phyloP scores from a whole-genome alignment of 768 basidiomycete genomes.

The Termitomyces titanicus region DNA sequence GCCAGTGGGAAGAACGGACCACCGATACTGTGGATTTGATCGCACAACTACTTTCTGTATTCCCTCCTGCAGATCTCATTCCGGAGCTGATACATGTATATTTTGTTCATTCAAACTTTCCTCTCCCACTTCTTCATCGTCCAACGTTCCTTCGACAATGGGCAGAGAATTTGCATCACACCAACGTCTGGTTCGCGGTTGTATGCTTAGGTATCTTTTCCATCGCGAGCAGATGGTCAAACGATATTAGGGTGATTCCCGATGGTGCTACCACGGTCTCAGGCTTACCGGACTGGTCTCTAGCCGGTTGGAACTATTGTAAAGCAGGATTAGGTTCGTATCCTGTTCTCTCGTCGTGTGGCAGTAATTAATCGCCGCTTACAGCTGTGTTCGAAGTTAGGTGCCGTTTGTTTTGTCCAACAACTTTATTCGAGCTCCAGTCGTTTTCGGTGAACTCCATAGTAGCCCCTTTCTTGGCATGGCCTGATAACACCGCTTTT shows the following conservation, averaged over 20 bases:
- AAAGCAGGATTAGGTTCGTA: slow-evolving; percentile 47
- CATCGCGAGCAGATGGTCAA: slow-evolving; percentile 61
- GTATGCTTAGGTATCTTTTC: slow-evolving; percentile 67
- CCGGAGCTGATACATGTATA: slow-evolving; percentile 59
- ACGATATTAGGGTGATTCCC: slow-evolving; percentile 55
- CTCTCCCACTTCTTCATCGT: slow-evolving; percentile 67
- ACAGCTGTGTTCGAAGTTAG: slow-evolving; percentile 50
- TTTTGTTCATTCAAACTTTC: slow-evolving; percentile 57
- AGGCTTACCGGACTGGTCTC: slow-evolving; percentile 41
- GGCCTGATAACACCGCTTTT: not conserved
- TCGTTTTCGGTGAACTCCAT: slow-evolving; percentile 41
- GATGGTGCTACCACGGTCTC: slow-evolving; percentile 18
- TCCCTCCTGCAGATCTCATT: slow-evolving; percentile 65
- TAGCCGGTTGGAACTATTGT: slow-evolving; percentile 61
- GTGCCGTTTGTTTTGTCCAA: slow-evolving; percentile 50
- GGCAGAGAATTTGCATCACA: slow-evolving; percentile 47
- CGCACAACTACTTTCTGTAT: slow-evolving; percentile 34
- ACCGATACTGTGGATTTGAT: slow-evolving; percentile 26
- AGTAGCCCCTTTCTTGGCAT: not conserved
- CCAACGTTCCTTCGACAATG: slow-evolving; percentile 67
- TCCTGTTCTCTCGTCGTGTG: not conserved
- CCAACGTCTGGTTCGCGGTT: slow-evolving; percentile 55
- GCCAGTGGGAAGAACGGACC: slow-evolving; percentile 45
- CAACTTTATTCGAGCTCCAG: slow-evolving; percentile 62
- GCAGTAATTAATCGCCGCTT: not conserved